Evolutionary conservation across 768 basidiomycete species (phyloP), one percentile per base, ranked within the genome.

Genomic region (Lactifluus piperatus): DNA sequence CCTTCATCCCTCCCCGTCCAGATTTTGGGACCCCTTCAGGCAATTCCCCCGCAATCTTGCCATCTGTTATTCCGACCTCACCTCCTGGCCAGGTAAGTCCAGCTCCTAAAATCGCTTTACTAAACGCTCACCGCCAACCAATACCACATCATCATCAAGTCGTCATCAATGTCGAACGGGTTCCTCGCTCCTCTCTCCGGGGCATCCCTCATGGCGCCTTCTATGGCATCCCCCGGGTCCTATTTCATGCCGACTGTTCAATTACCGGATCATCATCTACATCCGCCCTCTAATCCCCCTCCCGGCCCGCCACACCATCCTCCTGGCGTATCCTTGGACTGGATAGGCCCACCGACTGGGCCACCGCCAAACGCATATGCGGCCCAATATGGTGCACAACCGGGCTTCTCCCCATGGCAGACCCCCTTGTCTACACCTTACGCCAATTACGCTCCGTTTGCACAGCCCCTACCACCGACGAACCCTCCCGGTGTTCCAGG

Each of bases 381-480:
- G 10, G 57, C 60, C n/a, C 62, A 53, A 7, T 58, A 46, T 18
- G 49, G 37, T 32, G 22, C 20, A 10, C 59, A 20, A 4, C 26
- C 27, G 8, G 48, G 54, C 4, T 10, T 60, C 24, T 60, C 58
- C 6, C 58, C 58, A n/a, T 60, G 58, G 58, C 1, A n/a, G 22
- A 20, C n/a, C 22, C 41, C 53, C n/a, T 39, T 49, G 56, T n/a
- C 58, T 24, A 56, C 64, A 20, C 57, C n/a, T n/a, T n/a, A n/a
- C n/a, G n/a, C n/a, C n/a, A n/a, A n/a, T n/a, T n/a, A n/a, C n/a
- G n/a, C n/a, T 39, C 44, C 65, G 18, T 76, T 68, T 26, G 66
- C 64, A n/a, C 74, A 71, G 41, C 70, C 69, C 6, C 70, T 75
- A 4, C 70, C 69, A 4, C 68, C 65, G 46, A 68, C 66, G 54